Evolutionary conservation across 805 yeast genomes (phyloP).

Genomic region (Teunomyces kruisii): DNA sequence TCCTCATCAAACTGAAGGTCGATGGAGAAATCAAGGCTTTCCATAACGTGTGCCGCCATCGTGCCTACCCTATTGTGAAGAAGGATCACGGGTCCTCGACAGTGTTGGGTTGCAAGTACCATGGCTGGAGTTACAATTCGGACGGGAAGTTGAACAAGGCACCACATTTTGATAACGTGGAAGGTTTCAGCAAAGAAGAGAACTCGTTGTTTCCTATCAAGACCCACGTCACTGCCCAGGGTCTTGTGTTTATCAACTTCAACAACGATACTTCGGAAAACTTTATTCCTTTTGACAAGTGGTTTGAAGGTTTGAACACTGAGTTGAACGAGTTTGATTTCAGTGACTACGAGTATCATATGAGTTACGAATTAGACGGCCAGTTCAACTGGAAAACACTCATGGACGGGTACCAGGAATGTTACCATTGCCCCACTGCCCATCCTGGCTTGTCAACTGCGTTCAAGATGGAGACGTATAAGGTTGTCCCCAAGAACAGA

Average conservation of each 20-base stretch:
- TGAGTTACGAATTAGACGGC: constrained; percentile 64
- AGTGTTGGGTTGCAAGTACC: constrained; percentile 60
- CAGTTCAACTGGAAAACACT: constrained; percentile 66
- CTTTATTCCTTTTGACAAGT: constrained; percentile 50
- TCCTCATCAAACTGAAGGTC: constrained; percentile 52
- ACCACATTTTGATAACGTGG: constrained; percentile 59
- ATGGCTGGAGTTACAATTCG: constrained; percentile 66
- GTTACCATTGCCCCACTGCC: constrained; percentile 68
- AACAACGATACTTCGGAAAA: constrained; percentile 40
- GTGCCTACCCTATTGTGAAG: constrained; percentile 62
- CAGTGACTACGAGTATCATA: constrained; percentile 59
- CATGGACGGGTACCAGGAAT: constrained; percentile 69
- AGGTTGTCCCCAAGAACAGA: constrained; percentile 57
- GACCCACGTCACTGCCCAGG: constrained; percentile 55
- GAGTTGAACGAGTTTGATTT: constrained; percentile 62
- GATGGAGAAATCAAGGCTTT: constrained; percentile 52
- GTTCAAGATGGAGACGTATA: constrained; percentile 63
- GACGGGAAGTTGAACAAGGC: constrained; percentile 60
- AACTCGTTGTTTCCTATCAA: constrained; percentile 56
- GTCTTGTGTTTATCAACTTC: constrained; percentile 57
- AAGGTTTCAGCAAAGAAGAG: constrained; percentile 56
- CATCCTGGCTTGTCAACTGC: constrained; percentile 61
- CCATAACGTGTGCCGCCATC: constrained; percentile 65
- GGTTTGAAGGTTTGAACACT: constrained; percentile 49
- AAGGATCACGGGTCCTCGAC: constrained; percentile 60